Percentiles rank a stretch among this genome's conserved stretches.
Conservation (phyloP, 441 rosid species). For the Populus hybrid region DNA sequence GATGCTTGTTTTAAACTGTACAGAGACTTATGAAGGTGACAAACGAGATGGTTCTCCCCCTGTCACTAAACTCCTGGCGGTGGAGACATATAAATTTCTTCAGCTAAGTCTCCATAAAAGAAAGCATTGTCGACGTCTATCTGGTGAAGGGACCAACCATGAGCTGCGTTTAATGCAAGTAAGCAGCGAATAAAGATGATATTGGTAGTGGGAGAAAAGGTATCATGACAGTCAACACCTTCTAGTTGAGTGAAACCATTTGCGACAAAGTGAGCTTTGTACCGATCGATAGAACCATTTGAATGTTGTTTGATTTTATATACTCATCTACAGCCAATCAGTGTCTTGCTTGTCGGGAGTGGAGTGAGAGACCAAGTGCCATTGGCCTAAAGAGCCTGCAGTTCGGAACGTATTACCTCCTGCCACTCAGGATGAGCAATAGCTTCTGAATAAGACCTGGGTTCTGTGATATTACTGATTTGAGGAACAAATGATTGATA, state of each 20-base stretch:
- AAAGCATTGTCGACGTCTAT: too few relatives aligned
- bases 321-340: background rate
- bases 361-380: background rate
- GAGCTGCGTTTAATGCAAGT: background rate
- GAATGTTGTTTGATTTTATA: background rate
- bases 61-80: too few relatives aligned
- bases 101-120: too few relatives aligned
- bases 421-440: background rate
- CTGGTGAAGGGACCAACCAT: too few relatives aligned
- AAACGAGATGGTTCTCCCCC: too few relatives aligned
- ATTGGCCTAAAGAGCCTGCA: background rate
- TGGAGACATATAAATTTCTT: too few relatives aligned
- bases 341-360: background rate
- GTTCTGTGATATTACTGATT: too few relatives aligned
- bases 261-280: conserved; percentile 4
- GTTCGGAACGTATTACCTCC: background rate
- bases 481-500: too few relatives aligned
- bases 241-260: background rate
- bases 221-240: background rate
- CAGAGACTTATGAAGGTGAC: too few relatives aligned
- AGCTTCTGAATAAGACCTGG: background rate
- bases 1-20: too few relatives aligned
- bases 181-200: background rate
- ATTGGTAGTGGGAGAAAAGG: background rate
- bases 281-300: background rate